Evolutionary conservation across 352 stramenopile species (phyloP), one percentile per base, ranked within the genome.

Genomic region (Pythium monospermum): DNA sequence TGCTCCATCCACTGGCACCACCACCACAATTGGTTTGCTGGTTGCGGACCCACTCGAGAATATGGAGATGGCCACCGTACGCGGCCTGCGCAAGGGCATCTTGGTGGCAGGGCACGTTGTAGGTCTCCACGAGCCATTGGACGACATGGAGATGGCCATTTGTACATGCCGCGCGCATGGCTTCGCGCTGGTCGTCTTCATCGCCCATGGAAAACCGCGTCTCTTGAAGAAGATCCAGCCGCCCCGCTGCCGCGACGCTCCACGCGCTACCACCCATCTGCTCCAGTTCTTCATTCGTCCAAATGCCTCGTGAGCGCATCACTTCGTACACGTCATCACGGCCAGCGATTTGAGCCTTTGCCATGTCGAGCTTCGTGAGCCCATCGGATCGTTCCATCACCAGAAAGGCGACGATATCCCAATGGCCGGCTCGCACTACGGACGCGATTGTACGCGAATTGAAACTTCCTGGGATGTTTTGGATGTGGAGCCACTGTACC

Each of bases 371-470:
- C 3, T 27, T 31, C n/a, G 41, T 37, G 26, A 21, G 38, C 5
- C 22, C n/a, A 21, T 53, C 36, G 10, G 45, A 30, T 4, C 54
- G 54, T 22, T 55, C 38, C n/a, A 27, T 26, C 2, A 53, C 3
- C 16, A 62, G 45, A 23, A 51, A 62, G 4, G 6, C 16, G 19
- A 62, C 46, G n/a, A 52, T 39, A 12, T 38, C n/a, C 1, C 49
- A 11, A 47, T 61, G 23, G 8, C 53, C 53, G 15, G 3, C 11
- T 11, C 27, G 25, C 12, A 38, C 35, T 3, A 32, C 53, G 10
- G 31, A 36, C 15, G 44, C 36, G 2, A 52, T 25, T 21, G 43
- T 30, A 45, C 12, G n/a, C 3, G 35, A 37, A 10, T 8, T 35
- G 26, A 53, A 53, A 8, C 33, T 27, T 2, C 38, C 3, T 12